A percentile compares a stretch with the other conserved stretches of the same genome.
Conservation (phyloP, 768 basidiomycete genomes). For the Sutorius australiensis region DNA sequence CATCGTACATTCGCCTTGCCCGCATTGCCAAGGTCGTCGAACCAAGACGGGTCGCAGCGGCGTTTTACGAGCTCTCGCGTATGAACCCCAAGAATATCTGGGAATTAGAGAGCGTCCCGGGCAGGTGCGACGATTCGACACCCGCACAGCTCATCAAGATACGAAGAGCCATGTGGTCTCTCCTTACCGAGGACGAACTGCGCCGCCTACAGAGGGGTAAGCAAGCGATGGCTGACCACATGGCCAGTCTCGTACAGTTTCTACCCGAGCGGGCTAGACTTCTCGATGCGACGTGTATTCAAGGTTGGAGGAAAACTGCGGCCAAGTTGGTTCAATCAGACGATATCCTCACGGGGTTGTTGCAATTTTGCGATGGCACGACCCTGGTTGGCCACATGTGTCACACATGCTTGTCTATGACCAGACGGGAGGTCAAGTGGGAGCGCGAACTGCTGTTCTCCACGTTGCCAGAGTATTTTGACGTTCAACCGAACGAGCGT, state of each 20-base stretch:
- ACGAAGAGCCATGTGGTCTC: constrained; percentile 2
- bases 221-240: neutral
- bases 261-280: neutral
- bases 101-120: neutral
- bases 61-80: neutral
- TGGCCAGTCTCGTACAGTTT: neutral
- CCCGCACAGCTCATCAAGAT: neutral
- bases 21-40: neutral
- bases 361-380: neutral
- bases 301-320: neutral
- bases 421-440: too few species aligned
- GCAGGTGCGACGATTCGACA: neutral
- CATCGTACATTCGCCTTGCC: neutral
- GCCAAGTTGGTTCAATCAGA: neutral
- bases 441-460: neutral
- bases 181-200: neutral
- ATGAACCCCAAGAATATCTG: neutral
- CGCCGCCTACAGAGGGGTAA: neutral
- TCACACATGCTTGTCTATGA: neutral
- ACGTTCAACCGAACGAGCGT: neutral
- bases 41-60: neutral
- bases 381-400: neutral
- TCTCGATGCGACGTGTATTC: neutral
- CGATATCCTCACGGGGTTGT: neutral
- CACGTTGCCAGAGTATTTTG: neutral